Percentiles rank a stretch among this genome's conserved stretches.
Conservation (phyloP, 345 rosid genomes). For the Eucalyptus caleyi region DNA sequence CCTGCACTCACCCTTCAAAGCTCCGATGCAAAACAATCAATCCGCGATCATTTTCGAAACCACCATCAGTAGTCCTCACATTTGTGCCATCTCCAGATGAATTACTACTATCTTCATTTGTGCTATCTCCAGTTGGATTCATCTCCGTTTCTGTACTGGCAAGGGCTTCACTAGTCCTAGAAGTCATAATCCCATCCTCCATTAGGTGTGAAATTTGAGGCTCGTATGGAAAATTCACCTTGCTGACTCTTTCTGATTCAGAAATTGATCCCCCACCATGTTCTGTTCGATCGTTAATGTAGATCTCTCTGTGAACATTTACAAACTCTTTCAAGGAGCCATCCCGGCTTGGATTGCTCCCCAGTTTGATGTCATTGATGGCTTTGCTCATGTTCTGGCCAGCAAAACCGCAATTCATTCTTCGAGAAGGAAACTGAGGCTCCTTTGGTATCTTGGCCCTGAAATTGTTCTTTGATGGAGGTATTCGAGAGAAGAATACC, state of each 20-base stretch:
- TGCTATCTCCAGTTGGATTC: background rate
- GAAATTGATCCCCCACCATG: background rate
- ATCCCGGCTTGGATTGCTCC: conserved; percentile 59
- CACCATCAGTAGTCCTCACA: background rate
- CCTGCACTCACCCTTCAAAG: background rate
- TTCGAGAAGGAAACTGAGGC: conserved; percentile 36
- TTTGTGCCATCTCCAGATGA: background rate
- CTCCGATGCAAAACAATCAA: background rate
- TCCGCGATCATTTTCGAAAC: background rate
- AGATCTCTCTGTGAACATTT: conserved; percentile 3
- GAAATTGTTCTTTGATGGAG: conserved; percentile 67
- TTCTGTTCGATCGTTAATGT: background rate
- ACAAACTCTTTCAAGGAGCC: conserved; percentile 18
- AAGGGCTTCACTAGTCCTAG: background rate
- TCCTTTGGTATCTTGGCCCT: conserved; percentile 53
- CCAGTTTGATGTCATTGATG: conserved; percentile 46
- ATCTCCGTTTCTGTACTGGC: background rate
- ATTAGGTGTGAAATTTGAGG: background rate
- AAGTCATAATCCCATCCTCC: background rate
- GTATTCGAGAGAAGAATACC: conserved; percentile 54
- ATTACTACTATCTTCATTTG: background rate
- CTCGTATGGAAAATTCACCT: background rate
- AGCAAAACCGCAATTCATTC: conserved; percentile 13
- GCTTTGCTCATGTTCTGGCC: conserved; percentile 39
- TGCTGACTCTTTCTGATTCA: background rate